Evolutionary conservation across 192 early-diverging fungal genomes (phyloP).

Genomic region (Coemansia sp.): DNA sequence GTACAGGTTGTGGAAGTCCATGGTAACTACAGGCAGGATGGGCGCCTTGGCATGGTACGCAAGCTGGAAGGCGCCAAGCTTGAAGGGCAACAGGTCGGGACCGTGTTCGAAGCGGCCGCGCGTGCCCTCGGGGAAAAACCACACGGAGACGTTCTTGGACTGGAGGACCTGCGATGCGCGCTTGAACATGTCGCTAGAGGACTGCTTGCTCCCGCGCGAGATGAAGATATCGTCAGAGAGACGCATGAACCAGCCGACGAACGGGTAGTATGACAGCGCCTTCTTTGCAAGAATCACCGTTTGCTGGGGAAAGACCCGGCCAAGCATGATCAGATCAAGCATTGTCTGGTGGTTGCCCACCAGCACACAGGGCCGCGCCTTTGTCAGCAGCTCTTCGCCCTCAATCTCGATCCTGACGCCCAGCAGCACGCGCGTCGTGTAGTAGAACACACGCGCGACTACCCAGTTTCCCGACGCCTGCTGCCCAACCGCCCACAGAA

Average conservation of each 20-base stretch:
- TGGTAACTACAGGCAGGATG: slow-evolving; percentile 82
- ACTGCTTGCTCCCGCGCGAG: slow-evolving; percentile 78
- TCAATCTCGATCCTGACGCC: slow-evolving; percentile 64
- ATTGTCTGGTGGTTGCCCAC: slow-evolving; percentile 86
- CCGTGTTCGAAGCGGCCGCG: slow-evolving; percentile 67
- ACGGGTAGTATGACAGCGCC: slow-evolving; percentile 68
- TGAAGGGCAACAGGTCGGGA: slow-evolving; percentile 79
- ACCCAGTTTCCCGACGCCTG: slow-evolving; percentile 64
- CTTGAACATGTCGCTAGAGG: slow-evolving; percentile 78
- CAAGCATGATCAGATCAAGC: slow-evolving; percentile 73
- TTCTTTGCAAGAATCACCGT: slow-evolving; percentile 74
- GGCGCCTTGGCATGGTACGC: slow-evolving; percentile 88
- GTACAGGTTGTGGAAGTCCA: slow-evolving; percentile 62
- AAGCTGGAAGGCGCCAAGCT: slow-evolving; percentile 92
- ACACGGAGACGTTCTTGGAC: slow-evolving; percentile 75
- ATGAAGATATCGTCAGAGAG: slow-evolving; percentile 87
- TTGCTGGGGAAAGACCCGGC: slow-evolving; percentile 69
- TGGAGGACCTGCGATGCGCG: slow-evolving; percentile 74
- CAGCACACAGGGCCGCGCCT: slow-evolving; percentile 62
- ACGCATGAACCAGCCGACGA: slow-evolving; percentile 73
- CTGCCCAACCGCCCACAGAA: slow-evolving; percentile 58
- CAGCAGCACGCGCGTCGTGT: slow-evolving; percentile 50
- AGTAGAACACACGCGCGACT: slow-evolving; percentile 61
- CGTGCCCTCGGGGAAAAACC: slow-evolving; percentile 94
- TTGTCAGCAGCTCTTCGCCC: slow-evolving; percentile 56